Percentiles rank a stretch among this genome's conserved stretches.
phyloP scores from a whole-genome alignment of 495 filamentous ascomycete genomes.

The Annulohypoxylon maeteangense region DNA sequence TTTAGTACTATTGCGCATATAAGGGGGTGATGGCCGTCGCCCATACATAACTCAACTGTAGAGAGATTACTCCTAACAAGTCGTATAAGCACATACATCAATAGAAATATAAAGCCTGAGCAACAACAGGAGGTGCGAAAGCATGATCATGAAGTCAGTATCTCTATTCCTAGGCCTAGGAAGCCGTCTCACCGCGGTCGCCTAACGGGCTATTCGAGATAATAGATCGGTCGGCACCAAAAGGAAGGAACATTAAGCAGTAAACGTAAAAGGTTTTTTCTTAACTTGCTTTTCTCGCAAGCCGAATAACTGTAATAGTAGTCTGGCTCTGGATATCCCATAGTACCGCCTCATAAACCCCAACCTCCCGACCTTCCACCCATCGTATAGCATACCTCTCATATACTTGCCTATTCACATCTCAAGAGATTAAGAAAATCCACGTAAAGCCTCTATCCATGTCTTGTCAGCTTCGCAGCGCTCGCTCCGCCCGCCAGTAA shows the following conservation, averaged over 20 bases:
- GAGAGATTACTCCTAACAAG: no score
- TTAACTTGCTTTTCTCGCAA: neutral
- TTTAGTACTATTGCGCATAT: no score
- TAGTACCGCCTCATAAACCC: neutral
- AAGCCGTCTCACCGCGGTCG: no score
- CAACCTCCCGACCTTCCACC: neutral
- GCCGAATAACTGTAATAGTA: neutral
- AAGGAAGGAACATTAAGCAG: neutral
- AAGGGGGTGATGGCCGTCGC: no score
- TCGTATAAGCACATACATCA: no score
- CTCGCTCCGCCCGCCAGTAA: slow-evolving; percentile 2
- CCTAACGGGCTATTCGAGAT: neutral
- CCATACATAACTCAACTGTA: no score
- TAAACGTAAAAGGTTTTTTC: neutral
- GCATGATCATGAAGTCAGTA: no score
- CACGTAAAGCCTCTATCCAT: slow-evolving; percentile 12
- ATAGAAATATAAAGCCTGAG: no score
- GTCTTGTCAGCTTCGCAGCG: neutral
- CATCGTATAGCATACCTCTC: neutral
- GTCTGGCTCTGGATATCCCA: slow-evolving; percentile 9
- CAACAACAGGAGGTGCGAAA: no score
- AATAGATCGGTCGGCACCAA: slow-evolving; percentile 19
- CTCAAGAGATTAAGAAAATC: slow-evolving; percentile 4
- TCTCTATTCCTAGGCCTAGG: no score
- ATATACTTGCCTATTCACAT: neutral